A percentile compares a stretch with the other conserved stretches of the same genome.
These are phyloP conservation scores for Hymenochaete sp. DNA, from an alignment of 1,284 basidiomycete species.

Conservation along the genomic window DNA sequence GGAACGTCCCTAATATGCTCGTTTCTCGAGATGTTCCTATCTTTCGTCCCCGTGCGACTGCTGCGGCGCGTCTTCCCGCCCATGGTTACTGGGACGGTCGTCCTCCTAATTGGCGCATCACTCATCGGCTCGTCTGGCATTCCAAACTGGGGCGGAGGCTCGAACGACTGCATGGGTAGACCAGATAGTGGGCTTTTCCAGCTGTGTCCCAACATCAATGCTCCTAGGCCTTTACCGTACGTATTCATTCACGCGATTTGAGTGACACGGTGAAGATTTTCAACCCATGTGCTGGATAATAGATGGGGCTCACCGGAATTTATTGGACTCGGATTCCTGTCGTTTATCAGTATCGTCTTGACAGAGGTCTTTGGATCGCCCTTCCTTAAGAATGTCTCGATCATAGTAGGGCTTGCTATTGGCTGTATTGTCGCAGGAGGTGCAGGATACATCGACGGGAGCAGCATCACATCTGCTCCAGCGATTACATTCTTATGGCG, in stretches of 20 bases:
- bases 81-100: slow-evolving; percentile 70
- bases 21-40: slow-evolving; percentile 72
- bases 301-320: slow-evolving; percentile 77
- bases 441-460: slow-evolving; percentile 62
- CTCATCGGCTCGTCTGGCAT: slow-evolving; percentile 70
- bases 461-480: slow-evolving; percentile 55
- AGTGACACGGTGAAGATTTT: background rate
- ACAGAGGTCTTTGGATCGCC: slow-evolving; percentile 75
- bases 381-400: slow-evolving; percentile 72
- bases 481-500: slow-evolving; percentile 75
- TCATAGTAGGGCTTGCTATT: slow-evolving; percentile 65
- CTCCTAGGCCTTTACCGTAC: slow-evolving; percentile 46
- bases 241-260: slow-evolving; percentile 10
- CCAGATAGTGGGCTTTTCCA: slow-evolving; percentile 57
- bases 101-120: slow-evolving; percentile 70
- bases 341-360: slow-evolving; percentile 69
- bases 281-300: background rate
- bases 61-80: slow-evolving; percentile 73
- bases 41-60: slow-evolving; percentile 59
- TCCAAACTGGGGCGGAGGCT: slow-evolving; percentile 77
- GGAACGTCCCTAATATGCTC: slow-evolving; percentile 74
- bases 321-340: slow-evolving; percentile 80
- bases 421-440: slow-evolving; percentile 75
- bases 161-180: slow-evolving; percentile 53
- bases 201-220: slow-evolving; percentile 61